Evolutionary conservation across 2,329 filamentous ascomycete species (phyloP).

Genomic region (Colletotrichum euphorbiae): DNA sequence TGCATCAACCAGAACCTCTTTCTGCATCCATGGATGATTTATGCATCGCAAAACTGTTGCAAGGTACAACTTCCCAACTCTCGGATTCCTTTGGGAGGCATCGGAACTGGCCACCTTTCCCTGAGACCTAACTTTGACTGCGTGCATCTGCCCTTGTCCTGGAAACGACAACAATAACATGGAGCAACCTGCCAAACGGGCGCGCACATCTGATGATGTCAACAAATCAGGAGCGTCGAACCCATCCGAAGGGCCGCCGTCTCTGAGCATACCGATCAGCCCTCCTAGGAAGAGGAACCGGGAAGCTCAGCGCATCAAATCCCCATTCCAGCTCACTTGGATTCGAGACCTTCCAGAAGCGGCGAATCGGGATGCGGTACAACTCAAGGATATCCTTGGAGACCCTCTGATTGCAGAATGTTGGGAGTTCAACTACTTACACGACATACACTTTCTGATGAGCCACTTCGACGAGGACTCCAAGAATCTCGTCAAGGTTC

Average conservation of each 20-base stretch:
- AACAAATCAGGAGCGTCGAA: not conserved
- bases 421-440: slow-evolving; percentile 78
- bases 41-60: too few species aligned
- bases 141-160: too few species aligned
- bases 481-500: slow-evolving; percentile 61
- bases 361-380: slow-evolving; percentile 74
- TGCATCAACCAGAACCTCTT: too few species aligned
- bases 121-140: too few species aligned
- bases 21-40: too few species aligned
- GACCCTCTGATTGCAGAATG: slow-evolving; percentile 79
- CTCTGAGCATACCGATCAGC: slow-evolving; percentile 57
- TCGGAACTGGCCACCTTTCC: too few species aligned
- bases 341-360: slow-evolving; percentile 71
- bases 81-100: too few species aligned
- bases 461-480: slow-evolving; percentile 64
- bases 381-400: slow-evolving; percentile 75
- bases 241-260: slow-evolving; percentile 38
- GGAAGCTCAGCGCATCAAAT: slow-evolving; percentile 54
- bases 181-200: slow-evolving; percentile 49
- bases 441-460: slow-evolving; percentile 70
- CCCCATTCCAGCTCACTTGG: slow-evolving; percentile 78
- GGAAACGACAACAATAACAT: slow-evolving; percentile 40
- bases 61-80: too few species aligned
- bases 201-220: slow-evolving; percentile 35
- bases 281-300: slow-evolving; percentile 55